Percentiles rank a stretch among this genome's conserved stretches.
phyloP scores from a whole-genome alignment of 768 basidiomycete species.

The Leccinum pellstonianum region DNA sequence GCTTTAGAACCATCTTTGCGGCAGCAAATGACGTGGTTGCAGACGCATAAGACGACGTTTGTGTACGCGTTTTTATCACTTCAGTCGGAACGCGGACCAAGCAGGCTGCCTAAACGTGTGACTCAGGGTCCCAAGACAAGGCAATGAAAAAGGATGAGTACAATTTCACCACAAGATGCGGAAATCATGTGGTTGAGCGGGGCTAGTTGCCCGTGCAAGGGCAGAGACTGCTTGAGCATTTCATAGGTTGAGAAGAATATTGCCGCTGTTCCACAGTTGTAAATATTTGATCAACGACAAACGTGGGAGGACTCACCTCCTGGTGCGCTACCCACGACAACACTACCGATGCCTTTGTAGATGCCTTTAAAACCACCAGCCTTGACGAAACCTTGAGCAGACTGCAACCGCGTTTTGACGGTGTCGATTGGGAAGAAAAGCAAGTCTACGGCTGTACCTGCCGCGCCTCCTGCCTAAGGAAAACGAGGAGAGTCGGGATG shows the following conservation, averaged over 20 bases:
- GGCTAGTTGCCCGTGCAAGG: conserved; percentile 56
- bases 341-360: conserved; percentile 93
- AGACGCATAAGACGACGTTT: conserved; percentile 75
- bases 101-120: conserved; percentile 67
- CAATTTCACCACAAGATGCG: conserved; percentile 62
- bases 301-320: conserved; percentile 62
- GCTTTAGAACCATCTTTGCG: conserved; percentile 52
- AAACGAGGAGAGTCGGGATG: conserved; percentile 9
- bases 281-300: not conserved
- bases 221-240: conserved; percentile 73
- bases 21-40: conserved; percentile 61
- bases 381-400: conserved; percentile 76
- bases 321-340: conserved; percentile 91
- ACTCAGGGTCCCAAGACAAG: conserved; percentile 13
- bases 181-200: conserved; percentile 63
- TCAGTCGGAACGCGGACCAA: conserved; percentile 94
- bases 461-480: conserved; percentile 78
- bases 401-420: conserved; percentile 92
- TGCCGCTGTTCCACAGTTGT: conserved; percentile 58
- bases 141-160: conserved; percentile 25
- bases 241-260: conserved; percentile 96
- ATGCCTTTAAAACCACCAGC: conserved; percentile 90
- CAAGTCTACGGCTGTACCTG: conserved; percentile 91
- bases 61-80: conserved; percentile 90
- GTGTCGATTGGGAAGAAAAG: conserved; percentile 98